Percentiles rank a stretch among this genome's conserved stretches.
phyloP scores from a whole-genome alignment of 2,329 filamentous ascomycete genomes.

The Colletotrichum gloeosporioides region DNA sequence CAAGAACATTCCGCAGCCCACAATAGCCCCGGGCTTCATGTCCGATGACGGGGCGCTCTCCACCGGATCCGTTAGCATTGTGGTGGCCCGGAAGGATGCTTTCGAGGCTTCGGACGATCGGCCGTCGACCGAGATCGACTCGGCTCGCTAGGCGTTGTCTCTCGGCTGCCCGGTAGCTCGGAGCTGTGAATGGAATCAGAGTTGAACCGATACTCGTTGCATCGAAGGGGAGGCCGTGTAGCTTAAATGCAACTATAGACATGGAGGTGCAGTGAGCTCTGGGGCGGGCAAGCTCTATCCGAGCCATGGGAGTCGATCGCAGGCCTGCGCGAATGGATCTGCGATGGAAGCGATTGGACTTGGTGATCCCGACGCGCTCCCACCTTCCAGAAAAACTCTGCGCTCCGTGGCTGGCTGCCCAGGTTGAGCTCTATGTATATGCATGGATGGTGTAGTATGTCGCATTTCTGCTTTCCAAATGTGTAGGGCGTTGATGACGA shows the following conservation, averaged over 20 bases:
- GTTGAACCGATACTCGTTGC: background rate
- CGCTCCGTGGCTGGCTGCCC: background rate
- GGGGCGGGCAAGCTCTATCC: background rate
- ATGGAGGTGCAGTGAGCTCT: background rate
- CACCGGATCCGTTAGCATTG: background rate
- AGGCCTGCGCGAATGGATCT: background rate
- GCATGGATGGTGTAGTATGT: background rate
- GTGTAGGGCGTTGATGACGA: background rate
- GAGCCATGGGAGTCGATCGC: background rate
- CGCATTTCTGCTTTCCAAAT: background rate
- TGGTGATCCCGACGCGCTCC: background rate
- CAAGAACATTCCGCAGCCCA: background rate
- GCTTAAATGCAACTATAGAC: background rate
- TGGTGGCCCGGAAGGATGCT: background rate
- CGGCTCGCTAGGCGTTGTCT: background rate
- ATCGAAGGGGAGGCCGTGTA: background rate
- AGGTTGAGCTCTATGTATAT: background rate
- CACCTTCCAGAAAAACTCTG: background rate
- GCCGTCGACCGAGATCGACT: constrained; percentile 3
- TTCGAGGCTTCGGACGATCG: background rate
- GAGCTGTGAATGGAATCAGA: background rate
- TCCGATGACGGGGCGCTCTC: background rate
- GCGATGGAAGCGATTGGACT: background rate
- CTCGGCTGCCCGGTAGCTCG: background rate
- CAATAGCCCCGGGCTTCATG: background rate